Percentiles rank a stretch among this genome's conserved stretches.
Conservation (phyloP, 164 flowering plant genomes). For the Santalum album region DNA sequence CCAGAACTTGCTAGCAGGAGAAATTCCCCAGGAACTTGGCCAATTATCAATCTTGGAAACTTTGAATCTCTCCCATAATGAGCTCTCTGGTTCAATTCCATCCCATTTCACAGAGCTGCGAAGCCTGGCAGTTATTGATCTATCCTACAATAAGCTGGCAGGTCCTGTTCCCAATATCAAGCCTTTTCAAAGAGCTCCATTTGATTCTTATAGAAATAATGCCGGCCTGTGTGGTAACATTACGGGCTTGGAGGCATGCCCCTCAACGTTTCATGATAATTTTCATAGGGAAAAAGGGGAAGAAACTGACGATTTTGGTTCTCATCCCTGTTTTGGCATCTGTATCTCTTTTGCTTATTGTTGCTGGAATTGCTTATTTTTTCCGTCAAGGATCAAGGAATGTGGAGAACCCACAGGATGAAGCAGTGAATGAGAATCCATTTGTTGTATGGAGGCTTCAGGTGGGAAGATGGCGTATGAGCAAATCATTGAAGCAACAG, state of each 20-base stretch:
- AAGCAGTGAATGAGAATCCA: background rate
- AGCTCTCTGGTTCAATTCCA: background rate
- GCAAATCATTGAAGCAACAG: background rate
- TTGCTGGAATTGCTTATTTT: background rate
- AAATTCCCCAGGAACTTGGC: background rate
- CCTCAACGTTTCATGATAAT: background rate
- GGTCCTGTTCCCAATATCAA: background rate
- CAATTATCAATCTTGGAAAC: background rate
- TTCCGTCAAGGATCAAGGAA: background rate
- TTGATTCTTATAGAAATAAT: background rate
- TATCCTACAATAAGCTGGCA: background rate
- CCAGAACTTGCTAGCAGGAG: background rate
- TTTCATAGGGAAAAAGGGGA: background rate
- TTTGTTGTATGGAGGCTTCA: background rate
- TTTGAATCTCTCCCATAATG: background rate
- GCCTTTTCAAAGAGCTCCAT: background rate
- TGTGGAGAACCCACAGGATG: background rate
- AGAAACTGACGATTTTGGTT: background rate
- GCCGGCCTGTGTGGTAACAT: background rate
- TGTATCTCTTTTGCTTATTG: background rate
- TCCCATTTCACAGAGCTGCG: background rate
- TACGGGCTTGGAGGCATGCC: background rate
- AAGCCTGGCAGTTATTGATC: background rate
- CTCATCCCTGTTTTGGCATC: background rate
- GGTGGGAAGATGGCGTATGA: constrained; percentile 1